Conservation (phyloP, 225 moss, liverwort and hornwort genomes). For the Physcomitrium patens region DNA sequence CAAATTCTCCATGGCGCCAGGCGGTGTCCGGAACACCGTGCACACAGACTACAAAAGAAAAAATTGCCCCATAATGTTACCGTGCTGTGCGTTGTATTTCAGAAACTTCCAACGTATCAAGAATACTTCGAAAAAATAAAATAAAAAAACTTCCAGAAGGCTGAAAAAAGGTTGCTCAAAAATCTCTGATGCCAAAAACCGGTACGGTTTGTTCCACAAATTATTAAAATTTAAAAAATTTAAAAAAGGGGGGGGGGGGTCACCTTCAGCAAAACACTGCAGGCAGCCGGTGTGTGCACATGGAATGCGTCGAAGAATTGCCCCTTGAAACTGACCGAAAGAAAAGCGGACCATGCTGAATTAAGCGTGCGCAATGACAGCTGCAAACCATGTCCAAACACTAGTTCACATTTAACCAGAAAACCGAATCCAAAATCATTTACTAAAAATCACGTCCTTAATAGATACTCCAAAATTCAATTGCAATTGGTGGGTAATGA, state of each 20-base stretch:
- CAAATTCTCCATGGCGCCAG: constrained; percentile 84
- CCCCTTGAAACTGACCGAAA: constrained; percentile 84
- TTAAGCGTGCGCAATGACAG: constrained; percentile 84
- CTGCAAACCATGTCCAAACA: constrained; percentile 49
- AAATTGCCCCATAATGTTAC: not conserved
- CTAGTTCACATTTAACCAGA: constrained; percentile 20
- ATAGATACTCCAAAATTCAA: too few species aligned
- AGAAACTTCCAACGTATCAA: constrained; percentile 12
- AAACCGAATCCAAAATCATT: too few species aligned
- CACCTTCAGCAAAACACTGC: constrained; percentile 94
- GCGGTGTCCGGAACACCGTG: constrained; percentile 93
- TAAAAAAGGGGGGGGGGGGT: not conserved
- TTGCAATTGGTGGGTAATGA: not conserved
- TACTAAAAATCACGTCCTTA: not conserved
- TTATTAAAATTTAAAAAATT: not conserved
- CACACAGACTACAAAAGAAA: constrained; percentile 72
- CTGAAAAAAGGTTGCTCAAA: not conserved
- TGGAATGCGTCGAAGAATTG: constrained; percentile 84
- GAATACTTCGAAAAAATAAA: too few species aligned
- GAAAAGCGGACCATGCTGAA: constrained; percentile 83
- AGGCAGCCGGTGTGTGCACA: constrained; percentile 61
- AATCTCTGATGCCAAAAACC: constrained; percentile 18
- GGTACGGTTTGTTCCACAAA: not conserved
- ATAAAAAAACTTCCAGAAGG: too few species aligned
- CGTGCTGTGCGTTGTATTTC: not conserved